A percentile compares a stretch with the other conserved stretches of the same genome.
These are phyloP conservation scores for Alnus rubra DNA, from an alignment of 306 rosid species.

Conservation along the genomic window DNA sequence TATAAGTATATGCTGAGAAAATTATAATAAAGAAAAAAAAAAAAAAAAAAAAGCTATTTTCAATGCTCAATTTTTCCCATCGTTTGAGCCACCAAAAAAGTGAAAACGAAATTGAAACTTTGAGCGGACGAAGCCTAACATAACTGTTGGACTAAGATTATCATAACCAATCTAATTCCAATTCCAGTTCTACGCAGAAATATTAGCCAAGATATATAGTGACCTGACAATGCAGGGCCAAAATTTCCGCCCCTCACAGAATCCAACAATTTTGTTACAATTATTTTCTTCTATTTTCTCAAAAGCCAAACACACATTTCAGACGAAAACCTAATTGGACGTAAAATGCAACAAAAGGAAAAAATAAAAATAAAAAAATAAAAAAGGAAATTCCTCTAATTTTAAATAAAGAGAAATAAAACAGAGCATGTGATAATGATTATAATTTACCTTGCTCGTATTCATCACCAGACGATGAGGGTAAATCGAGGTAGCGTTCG, in stretches of 20 bases:
- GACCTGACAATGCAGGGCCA: neutral
- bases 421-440: neutral
- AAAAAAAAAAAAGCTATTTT: neutral
- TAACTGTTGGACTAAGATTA: neutral
- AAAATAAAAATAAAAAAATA: neutral
- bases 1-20: neutral
- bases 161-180: neutral
- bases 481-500: slow-evolving; percentile 78
- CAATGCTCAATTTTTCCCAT: neutral
- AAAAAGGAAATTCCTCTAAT: neutral
- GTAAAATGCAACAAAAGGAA: neutral
- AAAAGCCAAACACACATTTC: neutral
- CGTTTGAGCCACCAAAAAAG: neutral
- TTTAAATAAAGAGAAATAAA: neutral
- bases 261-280: neutral
- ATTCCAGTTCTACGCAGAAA: neutral
- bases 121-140: neutral
- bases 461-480: slow-evolving; percentile 38
- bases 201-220: neutral
- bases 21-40: too few species aligned
- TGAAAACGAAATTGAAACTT: neutral
- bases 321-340: neutral
- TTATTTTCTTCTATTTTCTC: neutral
- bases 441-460: slow-evolving; percentile 53
- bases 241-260: neutral